phyloP scores from a whole-genome alignment of 345 rosid species.

The Dimocarpus longan region DNA sequence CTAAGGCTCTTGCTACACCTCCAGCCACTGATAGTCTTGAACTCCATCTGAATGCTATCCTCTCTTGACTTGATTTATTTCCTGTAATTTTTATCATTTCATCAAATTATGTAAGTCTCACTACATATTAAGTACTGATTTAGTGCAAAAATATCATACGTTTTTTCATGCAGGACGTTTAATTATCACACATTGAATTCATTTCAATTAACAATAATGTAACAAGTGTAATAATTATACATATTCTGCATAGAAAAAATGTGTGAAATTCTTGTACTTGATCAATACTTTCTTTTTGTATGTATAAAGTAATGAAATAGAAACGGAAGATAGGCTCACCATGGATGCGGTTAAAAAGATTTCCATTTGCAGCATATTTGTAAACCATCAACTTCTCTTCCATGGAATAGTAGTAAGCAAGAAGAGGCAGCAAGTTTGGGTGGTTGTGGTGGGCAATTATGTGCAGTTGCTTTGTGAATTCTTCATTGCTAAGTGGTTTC shows the following conservation, averaged over 20 bases:
- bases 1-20: constrained; percentile 50
- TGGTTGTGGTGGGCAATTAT: constrained; percentile 39
- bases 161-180: too few relatives aligned
- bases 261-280: too few relatives aligned
- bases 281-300: too few relatives aligned
- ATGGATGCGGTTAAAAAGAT: constrained; percentile 52
- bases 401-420: constrained; percentile 67
- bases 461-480: constrained; percentile 39
- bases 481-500: constrained; percentile 47
- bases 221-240: too few relatives aligned
- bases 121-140: too few relatives aligned
- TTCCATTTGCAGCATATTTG: constrained; percentile 49
- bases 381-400: constrained; percentile 62
- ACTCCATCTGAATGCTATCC: constrained; percentile 52
- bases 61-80: constrained; percentile 34
- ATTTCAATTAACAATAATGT: too few relatives aligned
- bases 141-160: too few relatives aligned
- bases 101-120: too few relatives aligned
- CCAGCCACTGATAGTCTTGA: constrained; percentile 48
- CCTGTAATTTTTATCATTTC: constrained; percentile 23
- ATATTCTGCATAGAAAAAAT: too few relatives aligned
- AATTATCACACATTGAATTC: too few relatives aligned
- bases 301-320: background rate
- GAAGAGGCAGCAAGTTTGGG: constrained; percentile 59
- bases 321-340: constrained; percentile 31